Percentiles rank a stretch among this genome's conserved stretches.
Conservation (phyloP, 1,139 yeast genomes). For the Fermentozyma sake region DNA sequence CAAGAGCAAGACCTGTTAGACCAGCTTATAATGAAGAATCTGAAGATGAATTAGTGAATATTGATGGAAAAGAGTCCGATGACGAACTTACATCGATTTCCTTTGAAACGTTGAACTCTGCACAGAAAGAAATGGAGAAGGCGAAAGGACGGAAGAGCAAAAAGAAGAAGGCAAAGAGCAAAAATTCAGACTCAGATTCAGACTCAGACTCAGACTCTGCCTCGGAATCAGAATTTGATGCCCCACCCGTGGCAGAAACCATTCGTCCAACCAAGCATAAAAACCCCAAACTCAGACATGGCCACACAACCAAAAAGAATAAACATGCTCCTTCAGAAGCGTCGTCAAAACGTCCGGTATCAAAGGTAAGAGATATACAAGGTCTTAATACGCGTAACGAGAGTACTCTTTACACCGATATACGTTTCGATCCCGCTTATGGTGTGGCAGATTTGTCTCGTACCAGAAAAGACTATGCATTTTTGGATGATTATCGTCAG, state of each 20-base stretch:
- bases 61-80: slow-evolving; percentile 19
- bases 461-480: slow-evolving; percentile 73
- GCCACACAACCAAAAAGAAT: slow-evolving; percentile 24
- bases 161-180: not conserved
- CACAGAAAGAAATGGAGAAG: slow-evolving; percentile 39
- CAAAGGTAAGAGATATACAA: slow-evolving; percentile 67
- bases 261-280: slow-evolving; percentile 1
- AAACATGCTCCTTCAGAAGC: slow-evolving; percentile 82
- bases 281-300: slow-evolving; percentile 4
- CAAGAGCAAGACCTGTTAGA: too few species aligned
- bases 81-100: slow-evolving; percentile 29
- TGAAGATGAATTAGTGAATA: slow-evolving; percentile 9
- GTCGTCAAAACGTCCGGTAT: slow-evolving; percentile 69
- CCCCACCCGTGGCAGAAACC: too few species aligned
- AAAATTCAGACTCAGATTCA: slow-evolving; percentile 10
- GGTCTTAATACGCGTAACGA: slow-evolving; percentile 39
- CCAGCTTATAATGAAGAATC: slow-evolving; percentile 10
- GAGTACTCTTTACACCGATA: slow-evolving; percentile 58
- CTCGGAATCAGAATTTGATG: slow-evolving; percentile 8
- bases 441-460: slow-evolving; percentile 73
- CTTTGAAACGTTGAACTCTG: slow-evolving; percentile 14
- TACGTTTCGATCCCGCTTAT: slow-evolving; percentile 84
- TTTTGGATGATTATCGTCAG: slow-evolving; percentile 80
- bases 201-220: slow-evolving; percentile 9
- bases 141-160: slow-evolving; percentile 3